Evolutionary conservation across 2,329 filamentous ascomycete species (phyloP).

Genomic region (Celoporthe dispersa): DNA sequence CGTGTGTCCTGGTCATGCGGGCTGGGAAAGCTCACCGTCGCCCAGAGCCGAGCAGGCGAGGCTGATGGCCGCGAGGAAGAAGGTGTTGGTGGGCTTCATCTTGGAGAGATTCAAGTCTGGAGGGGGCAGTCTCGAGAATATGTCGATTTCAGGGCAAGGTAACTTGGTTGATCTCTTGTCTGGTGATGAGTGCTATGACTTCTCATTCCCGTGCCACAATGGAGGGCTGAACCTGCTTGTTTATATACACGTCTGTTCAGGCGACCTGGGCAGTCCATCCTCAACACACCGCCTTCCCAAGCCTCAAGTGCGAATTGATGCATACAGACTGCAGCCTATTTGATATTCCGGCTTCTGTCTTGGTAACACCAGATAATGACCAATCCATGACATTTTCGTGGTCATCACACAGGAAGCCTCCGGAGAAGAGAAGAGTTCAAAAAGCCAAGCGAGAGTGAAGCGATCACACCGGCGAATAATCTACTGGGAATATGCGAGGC

Average conservation of each 20-base stretch:
- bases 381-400: conserved; percentile 1
- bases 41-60: conserved; percentile 14
- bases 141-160: not conserved
- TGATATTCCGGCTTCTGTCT: conserved; percentile 1
- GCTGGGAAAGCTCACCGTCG: conserved; percentile 19
- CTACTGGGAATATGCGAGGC: not conserved
- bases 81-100: conserved; percentile 8
- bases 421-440: not conserved
- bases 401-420: not conserved
- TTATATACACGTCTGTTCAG: not conserved
- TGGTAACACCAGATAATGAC: conserved; percentile 14
- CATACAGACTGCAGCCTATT: not conserved
- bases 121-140: not conserved
- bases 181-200: not conserved
- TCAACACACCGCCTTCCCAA: not conserved
- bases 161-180: not conserved
- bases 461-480: not conserved
- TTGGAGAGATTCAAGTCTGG: not conserved
- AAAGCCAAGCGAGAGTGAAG: too few species aligned
- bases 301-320: not conserved
- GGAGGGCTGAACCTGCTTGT: not conserved
- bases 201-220: not conserved
- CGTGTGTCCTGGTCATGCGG: too few species aligned
- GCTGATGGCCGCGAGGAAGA: conserved; percentile 15
- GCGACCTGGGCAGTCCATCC: too few species aligned